Base-by-base conservation (phyloP, 495 filamentous ascomycete species). In the Podospora pseudocomata region DNA sequence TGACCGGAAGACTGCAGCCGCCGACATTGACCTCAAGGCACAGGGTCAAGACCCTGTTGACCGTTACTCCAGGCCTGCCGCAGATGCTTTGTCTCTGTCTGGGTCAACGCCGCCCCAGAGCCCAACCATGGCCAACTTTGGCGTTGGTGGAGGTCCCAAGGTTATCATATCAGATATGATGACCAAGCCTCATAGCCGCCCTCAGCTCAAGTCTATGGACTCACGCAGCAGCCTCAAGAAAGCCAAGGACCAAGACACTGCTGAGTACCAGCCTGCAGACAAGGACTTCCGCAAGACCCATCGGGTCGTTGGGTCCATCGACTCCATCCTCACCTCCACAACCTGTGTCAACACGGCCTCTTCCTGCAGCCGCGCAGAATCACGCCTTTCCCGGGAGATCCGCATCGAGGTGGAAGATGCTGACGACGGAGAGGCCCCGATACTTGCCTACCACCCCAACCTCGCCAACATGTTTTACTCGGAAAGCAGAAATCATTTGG, bases 321-420 rank as follows among this genome's bases (percentile, higher is more conserved):
- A 76, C 68, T 76, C 74, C 30, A 70, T 76, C 65, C 71, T 76
- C 16, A 69, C 74, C 18, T 75, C 74, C 30, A 76, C 74, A n/a
- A 76, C 74, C 0, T 76, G 71, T 64, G 74, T 76, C 63, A 76
- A 76, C 69, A 76, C 74, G 9, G 73, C 75, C 23, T 76, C 74
- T 55, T 73, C 75, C 62, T 76, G 73, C 61, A 75, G 73, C 60
- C 74, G 74, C 18, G 54, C 74, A n/a, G 72, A 74, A 58, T 76
- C 74, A 9, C 70, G 72, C 20, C 44, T 76, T 30, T 76, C 74
- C 23, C 69, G 68, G 19, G 70, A 71, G 7, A 71, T 71, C 27
- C 66, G 63, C 66, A 62, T 68, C 60, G 66, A 71, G 58, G 58
- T 65, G 16, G 70, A 71, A 27, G 70, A 68, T 9, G 23, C 63